phyloP scores from a whole-genome alignment of 192 early-diverging fungal species.

The Kappamyces sp. region DNA sequence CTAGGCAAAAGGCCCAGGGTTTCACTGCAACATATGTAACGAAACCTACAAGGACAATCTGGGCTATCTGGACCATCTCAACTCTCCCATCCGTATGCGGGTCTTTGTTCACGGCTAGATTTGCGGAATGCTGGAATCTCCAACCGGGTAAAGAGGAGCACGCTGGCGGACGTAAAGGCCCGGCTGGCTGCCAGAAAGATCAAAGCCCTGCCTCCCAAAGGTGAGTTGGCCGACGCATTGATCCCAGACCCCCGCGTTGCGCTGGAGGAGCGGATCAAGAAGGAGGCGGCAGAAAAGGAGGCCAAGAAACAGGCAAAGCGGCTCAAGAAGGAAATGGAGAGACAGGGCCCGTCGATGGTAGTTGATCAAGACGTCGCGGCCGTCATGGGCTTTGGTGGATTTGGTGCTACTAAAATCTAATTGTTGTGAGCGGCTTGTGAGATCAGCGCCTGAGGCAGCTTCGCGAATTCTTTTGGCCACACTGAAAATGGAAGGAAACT shows the following conservation, averaged over 20 bases:
- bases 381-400: slow-evolving; percentile 65
- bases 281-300: slow-evolving; percentile 62
- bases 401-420: slow-evolving; percentile 13
- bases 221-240: background rate
- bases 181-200: slow-evolving; percentile 65
- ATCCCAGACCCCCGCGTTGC: background rate
- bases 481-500: background rate
- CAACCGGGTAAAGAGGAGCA: slow-evolving; percentile 76
- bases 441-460: background rate
- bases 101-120: slow-evolving; percentile 44
- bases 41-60: slow-evolving; percentile 83
- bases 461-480: background rate
- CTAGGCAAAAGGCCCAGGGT: slow-evolving; percentile 74
- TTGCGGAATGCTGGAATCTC: slow-evolving; percentile 73
- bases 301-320: slow-evolving; percentile 50
- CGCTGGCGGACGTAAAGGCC: slow-evolving; percentile 67
- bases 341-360: slow-evolving; percentile 20
- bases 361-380: slow-evolving; percentile 62
- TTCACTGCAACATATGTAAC: slow-evolving; percentile 86
- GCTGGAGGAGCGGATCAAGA: slow-evolving; percentile 63
- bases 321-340: slow-evolving; percentile 30
- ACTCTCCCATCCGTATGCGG: slow-evolving; percentile 73
- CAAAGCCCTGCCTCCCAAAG: slow-evolving; percentile 33
- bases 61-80: slow-evolving; percentile 87
- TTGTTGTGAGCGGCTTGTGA: background rate